Conservation (phyloP, 805 yeast genomes). For the Cyberlindnera sargentensis region DNA sequence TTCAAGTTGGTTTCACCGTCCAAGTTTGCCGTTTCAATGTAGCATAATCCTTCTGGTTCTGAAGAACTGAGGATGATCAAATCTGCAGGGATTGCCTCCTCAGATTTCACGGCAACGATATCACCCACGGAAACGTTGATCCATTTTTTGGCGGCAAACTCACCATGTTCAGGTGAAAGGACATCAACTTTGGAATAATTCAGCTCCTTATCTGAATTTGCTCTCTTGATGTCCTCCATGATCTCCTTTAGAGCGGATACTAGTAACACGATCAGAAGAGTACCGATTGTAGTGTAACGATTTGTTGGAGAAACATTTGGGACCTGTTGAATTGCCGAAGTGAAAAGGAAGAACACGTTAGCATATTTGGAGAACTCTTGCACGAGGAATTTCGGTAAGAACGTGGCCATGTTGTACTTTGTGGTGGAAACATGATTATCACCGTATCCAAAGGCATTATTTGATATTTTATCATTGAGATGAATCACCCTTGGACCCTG, state of each 20-base stretch:
- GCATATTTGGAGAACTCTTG: conserved; percentile 98
- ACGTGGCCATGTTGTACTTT: conserved; percentile 88
- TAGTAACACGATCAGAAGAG: conserved; percentile 72
- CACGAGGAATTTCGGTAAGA: conserved; percentile 86
- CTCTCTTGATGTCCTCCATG: conserved; percentile 85
- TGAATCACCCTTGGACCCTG: conserved; percentile 59
- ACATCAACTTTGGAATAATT: conserved; percentile 73
- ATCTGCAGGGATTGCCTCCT: conserved; percentile 94
- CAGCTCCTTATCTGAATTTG: conserved; percentile 80
- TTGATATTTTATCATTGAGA: conserved; percentile 55
- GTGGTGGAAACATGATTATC: conserved; percentile 93
- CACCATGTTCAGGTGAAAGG: conserved; percentile 46
- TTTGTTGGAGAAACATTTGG: conserved; percentile 96
- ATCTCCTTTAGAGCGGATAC: conserved; percentile 93
- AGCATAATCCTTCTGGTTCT: conserved; percentile 97
- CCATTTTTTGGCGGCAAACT: conserved; percentile 69
- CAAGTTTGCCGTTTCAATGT: conserved; percentile 93
- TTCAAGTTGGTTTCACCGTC: conserved; percentile 98
- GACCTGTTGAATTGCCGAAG: conserved; percentile 92
- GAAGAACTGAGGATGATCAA: conserved; percentile 78
- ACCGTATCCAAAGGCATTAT: conserved; percentile 48
- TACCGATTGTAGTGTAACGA: conserved; percentile 90
- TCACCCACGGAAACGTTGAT: conserved; percentile 87
- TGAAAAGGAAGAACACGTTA: conserved; percentile 84
- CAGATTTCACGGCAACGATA: conserved; percentile 74